Base-by-base conservation (phyloP, 352 stramenopile genomes). In the Phytophthora citricola region DNA sequence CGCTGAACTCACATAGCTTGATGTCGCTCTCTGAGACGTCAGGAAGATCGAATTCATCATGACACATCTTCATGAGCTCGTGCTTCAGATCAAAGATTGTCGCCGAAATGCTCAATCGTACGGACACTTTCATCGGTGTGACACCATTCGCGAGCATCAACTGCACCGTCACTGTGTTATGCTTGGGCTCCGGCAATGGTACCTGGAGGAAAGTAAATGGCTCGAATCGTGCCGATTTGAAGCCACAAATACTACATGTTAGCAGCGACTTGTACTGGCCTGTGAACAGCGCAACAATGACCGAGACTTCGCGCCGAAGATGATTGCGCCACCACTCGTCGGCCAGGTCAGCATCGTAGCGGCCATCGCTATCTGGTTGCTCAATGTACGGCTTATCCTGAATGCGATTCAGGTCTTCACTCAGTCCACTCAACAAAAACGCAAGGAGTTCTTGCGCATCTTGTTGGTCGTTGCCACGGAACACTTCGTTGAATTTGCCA, bases 291-390 rank as follows among this genome's bases (percentile, higher is more conserved):
- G 97, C 97, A 14, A 99, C 97, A 49, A 99, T 97, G 55, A 99
- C 98, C 9, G 93, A 99, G 41, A 99, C 89, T 75, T 99, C 97
- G 29, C 98, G 83, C 39, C 97, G 90, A 24, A 99, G 82, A 75
- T 99, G 97, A 66, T 99, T 99, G 14, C 90, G 79, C 98, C 98
- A 99, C 97, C 98, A 99, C 72, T 99, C 98, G 58, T 99, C 93
- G 9, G 98, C 98, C 26, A 99, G 75, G 73, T 99, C 98, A 8
- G 87, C 87, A 73, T 99, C 98, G 36, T 97, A 97, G 17, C 97
- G 89, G n/a, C 97, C 97, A 71, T 99, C 97, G 36, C 91, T 98
- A 68, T 99, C 96, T 9, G 97, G 86, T 43, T 99, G 98, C 71
- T 99, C 95, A 8, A 99, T 95, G 66, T 99, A 99, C 10, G 96